Evolutionary conservation across 129 eudicot species (phyloP).

Genomic region (Glebionis coronaria): DNA sequence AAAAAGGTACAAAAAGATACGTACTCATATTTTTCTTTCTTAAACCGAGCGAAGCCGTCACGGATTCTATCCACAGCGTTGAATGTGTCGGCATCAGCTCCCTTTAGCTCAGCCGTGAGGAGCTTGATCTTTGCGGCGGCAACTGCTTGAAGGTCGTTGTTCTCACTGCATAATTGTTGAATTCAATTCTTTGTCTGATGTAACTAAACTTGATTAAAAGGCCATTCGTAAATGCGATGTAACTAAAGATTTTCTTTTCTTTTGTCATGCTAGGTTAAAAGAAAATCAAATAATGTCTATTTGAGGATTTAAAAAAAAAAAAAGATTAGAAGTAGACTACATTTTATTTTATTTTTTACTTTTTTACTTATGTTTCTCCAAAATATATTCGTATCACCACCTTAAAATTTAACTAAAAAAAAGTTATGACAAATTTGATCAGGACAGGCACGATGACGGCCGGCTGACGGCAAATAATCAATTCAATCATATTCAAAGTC

Average conservation of each 20-base stretch:
- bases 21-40: slow-evolving; percentile 82
- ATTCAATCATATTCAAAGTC: not conserved
- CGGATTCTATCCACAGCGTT: slow-evolving; percentile 64
- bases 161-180: slow-evolving; percentile 48
- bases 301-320: too few species aligned
- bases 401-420: too few species aligned
- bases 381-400: too few species aligned
- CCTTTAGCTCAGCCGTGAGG: slow-evolving; percentile 75
- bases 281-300: too few species aligned
- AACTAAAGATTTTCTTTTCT: too few species aligned
- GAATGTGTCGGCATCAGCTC: slow-evolving; percentile 21
- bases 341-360: too few species aligned
- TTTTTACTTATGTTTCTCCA: too few species aligned
- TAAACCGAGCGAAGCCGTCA: slow-evolving; percentile 72
- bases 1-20: slow-evolving; percentile 19
- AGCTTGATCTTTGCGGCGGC: slow-evolving; percentile 75
- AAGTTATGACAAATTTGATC: too few species aligned
- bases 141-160: slow-evolving; percentile 38
- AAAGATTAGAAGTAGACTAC: too few species aligned
- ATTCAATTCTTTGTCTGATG: slow-evolving; percentile 11
- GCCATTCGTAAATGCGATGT: too few species aligned
- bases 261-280: too few species aligned
- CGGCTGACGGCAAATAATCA: slow-evolving; percentile 18
- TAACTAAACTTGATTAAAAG: too few species aligned
- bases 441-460: not conserved